Evolutionary conservation across 768 basidiomycete genomes (phyloP).

Genomic region (Termitomyces sp.): DNA sequence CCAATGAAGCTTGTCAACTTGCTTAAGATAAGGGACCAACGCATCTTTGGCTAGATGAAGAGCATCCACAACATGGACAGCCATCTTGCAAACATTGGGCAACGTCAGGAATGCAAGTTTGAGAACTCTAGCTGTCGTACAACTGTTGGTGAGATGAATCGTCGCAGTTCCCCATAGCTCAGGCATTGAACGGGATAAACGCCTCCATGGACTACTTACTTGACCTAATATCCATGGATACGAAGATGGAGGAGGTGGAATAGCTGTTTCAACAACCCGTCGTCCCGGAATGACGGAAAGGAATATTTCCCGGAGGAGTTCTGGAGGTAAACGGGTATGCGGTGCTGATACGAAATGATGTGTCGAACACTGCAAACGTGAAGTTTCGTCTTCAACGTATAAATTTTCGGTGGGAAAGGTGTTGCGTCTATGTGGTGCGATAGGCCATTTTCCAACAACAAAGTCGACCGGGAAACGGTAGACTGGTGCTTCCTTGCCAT

Average conservation of each 20-base stretch:
- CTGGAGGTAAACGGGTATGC: background rate
- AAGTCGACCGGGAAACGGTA: too few relatives aligned
- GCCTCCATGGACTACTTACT: background rate
- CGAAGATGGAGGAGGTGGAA: background rate
- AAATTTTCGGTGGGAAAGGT: too few relatives aligned
- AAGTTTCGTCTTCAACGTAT: too few relatives aligned
- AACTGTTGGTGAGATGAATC: background rate
- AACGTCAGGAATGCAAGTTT: background rate
- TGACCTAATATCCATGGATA: background rate
- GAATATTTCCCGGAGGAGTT: background rate
- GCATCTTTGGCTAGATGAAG: background rate
- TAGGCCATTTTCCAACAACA: too few relatives aligned
- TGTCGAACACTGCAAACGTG: background rate
- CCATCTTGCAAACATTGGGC: background rate
- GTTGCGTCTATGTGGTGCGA: too few relatives aligned
- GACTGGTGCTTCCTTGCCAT: too few relatives aligned
- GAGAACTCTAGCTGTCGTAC: background rate
- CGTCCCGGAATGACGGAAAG: background rate
- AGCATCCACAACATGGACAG: background rate
- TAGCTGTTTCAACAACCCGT: background rate
- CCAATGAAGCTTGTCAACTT: background rate
- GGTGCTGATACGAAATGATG: background rate
- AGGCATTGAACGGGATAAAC: background rate
- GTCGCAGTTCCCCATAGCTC: background rate
- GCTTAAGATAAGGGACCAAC: background rate